phyloP scores from a whole-genome alignment of 257 asterid species.

The Nicotiana noctiflora region DNA sequence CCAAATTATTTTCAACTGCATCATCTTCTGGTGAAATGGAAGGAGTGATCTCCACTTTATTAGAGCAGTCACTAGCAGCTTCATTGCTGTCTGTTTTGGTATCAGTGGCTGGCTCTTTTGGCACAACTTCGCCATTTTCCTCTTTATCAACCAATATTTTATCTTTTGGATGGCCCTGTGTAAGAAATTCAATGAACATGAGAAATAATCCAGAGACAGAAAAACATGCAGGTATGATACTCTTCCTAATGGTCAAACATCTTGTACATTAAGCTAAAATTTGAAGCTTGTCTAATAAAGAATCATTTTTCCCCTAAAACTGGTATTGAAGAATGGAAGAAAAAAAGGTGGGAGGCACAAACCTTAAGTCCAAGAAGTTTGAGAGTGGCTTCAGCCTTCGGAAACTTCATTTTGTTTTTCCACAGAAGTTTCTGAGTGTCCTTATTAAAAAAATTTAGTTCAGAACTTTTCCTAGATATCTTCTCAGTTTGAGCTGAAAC shows the following conservation, averaged over 20 bases:
- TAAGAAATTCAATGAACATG: conserved; percentile 7
- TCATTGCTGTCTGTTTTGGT: conserved; percentile 29
- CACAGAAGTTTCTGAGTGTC: conserved; percentile 91
- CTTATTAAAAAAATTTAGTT: conserved; percentile 60
- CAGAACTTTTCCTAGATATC: conserved; percentile 27
- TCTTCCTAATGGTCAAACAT: neutral
- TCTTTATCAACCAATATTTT: conserved; percentile 28
- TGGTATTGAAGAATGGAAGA: neutral
- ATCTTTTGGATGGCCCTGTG: conserved; percentile 39
- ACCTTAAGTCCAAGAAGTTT: conserved; percentile 74
- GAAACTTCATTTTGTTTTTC: conserved; percentile 85
- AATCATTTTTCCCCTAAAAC: neutral
- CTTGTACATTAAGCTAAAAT: neutral
- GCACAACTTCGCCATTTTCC: conserved; percentile 27
- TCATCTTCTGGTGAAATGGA: conserved; percentile 29
- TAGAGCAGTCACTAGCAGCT: conserved; percentile 20
- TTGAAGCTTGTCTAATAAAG: neutral
- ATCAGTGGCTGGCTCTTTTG: conserved; percentile 29
- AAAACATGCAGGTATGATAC: neutral
- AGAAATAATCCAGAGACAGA: neutral
- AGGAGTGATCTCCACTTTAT: conserved; percentile 21
- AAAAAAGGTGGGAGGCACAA: conserved; percentile 13
- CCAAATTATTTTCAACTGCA: conserved; percentile 23
- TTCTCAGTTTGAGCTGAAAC: conserved; percentile 13
- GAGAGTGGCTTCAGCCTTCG: conserved; percentile 69